phyloP scores from a whole-genome alignment of 1,284 basidiomycete genomes.

The Termitomyces sp. region DNA sequence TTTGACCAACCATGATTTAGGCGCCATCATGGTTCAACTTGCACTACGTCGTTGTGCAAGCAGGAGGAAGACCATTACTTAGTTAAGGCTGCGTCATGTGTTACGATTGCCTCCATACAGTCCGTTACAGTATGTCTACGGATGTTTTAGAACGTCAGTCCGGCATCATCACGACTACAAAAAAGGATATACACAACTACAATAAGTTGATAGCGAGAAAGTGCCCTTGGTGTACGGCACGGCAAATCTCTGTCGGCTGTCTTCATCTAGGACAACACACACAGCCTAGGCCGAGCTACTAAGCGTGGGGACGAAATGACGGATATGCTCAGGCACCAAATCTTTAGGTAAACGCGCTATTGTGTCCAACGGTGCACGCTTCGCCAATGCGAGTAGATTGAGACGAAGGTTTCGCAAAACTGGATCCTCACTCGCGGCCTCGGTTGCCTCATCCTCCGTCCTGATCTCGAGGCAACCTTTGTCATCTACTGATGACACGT shows the following conservation, averaged over 20 bases:
- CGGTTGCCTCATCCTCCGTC: not conserved
- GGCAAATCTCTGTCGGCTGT: not conserved
- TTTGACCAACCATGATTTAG: no score
- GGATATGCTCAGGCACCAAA: conserved; percentile 60
- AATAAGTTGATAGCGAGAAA: not conserved
- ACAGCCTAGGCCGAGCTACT: conserved; percentile 9
- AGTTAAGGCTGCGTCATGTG: no score
- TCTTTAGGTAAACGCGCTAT: conserved; percentile 61
- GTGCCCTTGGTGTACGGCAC: not conserved
- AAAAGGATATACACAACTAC: not conserved
- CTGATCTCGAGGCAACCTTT: conserved; percentile 6
- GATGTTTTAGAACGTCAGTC: not conserved
- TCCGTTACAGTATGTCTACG: no score
- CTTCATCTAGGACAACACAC: not conserved
- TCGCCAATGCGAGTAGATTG: conserved; percentile 67
- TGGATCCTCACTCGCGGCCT: conserved; percentile 37
- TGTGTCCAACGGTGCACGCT: conserved; percentile 66
- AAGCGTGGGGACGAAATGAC: conserved; percentile 53
- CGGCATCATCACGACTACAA: not conserved
- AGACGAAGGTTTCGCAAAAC: conserved; percentile 51
- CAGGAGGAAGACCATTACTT: no score
- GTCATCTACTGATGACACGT: not conserved
- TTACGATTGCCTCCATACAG: no score
- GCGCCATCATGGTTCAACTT: no score
- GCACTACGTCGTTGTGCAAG: no score